A percentile compares a stretch with the other conserved stretches of the same genome.
These are phyloP conservation scores for Neonectria punicea DNA, from an alignment of 2,329 filamentous ascomycete species.

Conservation along the genomic window DNA sequence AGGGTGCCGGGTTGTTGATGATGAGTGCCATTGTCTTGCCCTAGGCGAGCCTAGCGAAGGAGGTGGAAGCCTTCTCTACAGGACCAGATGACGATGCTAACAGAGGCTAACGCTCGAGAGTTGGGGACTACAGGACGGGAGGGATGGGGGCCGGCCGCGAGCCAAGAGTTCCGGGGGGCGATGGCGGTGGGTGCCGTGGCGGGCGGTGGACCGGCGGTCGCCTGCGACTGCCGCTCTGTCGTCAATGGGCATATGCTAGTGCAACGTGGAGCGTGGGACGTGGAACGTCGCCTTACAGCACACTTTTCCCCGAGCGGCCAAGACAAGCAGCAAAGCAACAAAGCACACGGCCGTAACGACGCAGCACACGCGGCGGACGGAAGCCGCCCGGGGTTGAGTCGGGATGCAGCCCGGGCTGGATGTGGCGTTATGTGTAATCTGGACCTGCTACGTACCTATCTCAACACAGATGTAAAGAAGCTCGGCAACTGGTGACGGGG, in stretches of 20 bases:
- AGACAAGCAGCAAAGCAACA: not conserved
- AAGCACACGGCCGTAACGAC: not conserved
- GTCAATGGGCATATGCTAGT: slow-evolving; percentile 2
- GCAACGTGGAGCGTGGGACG: not conserved
- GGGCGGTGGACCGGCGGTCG: not conserved
- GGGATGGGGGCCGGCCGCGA: not conserved
- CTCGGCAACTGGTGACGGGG: slow-evolving; percentile 5
- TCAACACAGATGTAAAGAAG: not conserved
- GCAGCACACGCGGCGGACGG: slow-evolving; percentile 8
- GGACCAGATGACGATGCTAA: not conserved
- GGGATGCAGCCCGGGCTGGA: not conserved
- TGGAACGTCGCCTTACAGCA: not conserved
- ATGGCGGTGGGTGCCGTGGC: slow-evolving; percentile 1
- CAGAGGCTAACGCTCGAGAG: not conserved
- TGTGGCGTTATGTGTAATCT: not conserved
- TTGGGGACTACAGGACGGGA: not conserved
- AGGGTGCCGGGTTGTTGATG: not conserved
- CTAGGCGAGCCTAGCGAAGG: not conserved
- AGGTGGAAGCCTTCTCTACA: not conserved
- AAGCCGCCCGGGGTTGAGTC: slow-evolving; percentile 2
- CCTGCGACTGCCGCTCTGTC: slow-evolving; percentile 2
- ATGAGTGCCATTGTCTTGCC: not conserved
- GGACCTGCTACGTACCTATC: not conserved
- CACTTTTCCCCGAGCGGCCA: not conserved
- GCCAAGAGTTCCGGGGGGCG: slow-evolving; percentile 2